Evolutionary conservation across 306 rosid genomes (phyloP), one percentile per base, ranked within the genome.

Genomic region (Trifolium pratense): DNA sequence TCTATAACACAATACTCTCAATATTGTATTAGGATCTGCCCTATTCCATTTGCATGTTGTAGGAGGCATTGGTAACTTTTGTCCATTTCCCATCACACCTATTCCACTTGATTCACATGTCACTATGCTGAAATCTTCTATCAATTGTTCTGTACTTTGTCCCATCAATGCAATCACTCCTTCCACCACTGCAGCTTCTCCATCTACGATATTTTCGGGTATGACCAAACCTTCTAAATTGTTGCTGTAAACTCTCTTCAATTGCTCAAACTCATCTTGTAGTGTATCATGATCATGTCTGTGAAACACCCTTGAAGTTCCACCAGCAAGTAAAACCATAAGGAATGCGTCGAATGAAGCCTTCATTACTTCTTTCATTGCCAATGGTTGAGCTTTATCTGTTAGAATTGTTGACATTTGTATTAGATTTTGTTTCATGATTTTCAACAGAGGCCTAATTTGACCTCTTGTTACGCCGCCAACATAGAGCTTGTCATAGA

Each of bases 311-410:
- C 98, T 42, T 15, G 87, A 76, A 75, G 48, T 67, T 59, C 98
- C 98, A 12, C 98, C 97, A 0, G 97, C 92, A 7, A 94, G 86
- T 75, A 94, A 77, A 42, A 91, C 96, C 98, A 87, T 94, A 5
- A 87, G 87, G 70, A 85, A 87, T 37, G 97, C 90, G 46, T 89
- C 95, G 21, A 79, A 89, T 0, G 91, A 73, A 10, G 97, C 86
- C 79, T 58, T 91, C 94, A 91, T 88, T 58, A 89, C 88, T 80
- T 94, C 97, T 78, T 78, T 91, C 56, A 89, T 34, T 10, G 97
- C 98, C 79, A 86, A 17, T 31, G 91, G 84, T 18, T 89, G 97
- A 9, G 97, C 97, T 74, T 77, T 79, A 31, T 88, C 94, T 0
- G 84, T 86, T 0, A 94, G 68, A 51, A 83, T 70, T 11, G 85